Conservation (phyloP, 148 eudicot species). For the Persicaria tinctoria region DNA sequence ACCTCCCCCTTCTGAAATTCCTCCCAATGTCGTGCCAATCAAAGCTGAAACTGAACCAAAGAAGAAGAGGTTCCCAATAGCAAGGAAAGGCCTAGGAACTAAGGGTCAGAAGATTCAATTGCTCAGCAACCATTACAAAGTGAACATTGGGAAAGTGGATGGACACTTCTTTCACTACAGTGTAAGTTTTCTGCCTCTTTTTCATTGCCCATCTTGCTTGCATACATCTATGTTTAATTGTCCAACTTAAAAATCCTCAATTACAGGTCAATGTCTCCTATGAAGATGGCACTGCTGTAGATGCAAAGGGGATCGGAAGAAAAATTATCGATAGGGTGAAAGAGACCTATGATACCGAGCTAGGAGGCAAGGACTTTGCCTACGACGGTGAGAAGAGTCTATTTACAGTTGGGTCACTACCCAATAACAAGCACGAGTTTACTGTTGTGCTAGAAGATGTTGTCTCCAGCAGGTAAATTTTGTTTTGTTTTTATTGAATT, state of each 20-base stretch:
- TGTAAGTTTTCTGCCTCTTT: constrained; percentile 31
- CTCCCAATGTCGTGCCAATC: constrained; percentile 21
- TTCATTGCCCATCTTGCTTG: not conserved
- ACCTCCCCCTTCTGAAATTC: constrained; percentile 58
- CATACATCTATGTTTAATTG: not conserved
- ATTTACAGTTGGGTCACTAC: too few relatives aligned
- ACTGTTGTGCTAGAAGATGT: constrained; percentile 32
- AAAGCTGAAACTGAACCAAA: constrained; percentile 25
- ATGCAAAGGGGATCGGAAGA: constrained; percentile 76
- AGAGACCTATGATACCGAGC: too few relatives aligned
- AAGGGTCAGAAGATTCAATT: constrained; percentile 61
- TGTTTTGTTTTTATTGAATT: not conserved
- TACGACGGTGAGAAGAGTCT: too few relatives aligned
- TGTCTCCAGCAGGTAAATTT: constrained; percentile 44
- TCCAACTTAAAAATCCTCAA: not conserved
- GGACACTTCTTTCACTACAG: constrained; percentile 86
- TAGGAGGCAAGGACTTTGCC: too few relatives aligned
- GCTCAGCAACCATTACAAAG: constrained; percentile 83
- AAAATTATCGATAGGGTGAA: constrained; percentile 10
- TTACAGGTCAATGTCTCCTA: constrained; percentile 64
- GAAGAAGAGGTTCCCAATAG: constrained; percentile 66
- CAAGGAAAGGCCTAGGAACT: constrained; percentile 57
- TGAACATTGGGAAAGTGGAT: constrained; percentile 53
- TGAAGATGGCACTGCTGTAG: constrained; percentile 86
- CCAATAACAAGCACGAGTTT: too few relatives aligned